Base-by-base conservation (phyloP, 2,329 filamentous ascomycete genomes). In the Paecilomyces sp. region DNA sequence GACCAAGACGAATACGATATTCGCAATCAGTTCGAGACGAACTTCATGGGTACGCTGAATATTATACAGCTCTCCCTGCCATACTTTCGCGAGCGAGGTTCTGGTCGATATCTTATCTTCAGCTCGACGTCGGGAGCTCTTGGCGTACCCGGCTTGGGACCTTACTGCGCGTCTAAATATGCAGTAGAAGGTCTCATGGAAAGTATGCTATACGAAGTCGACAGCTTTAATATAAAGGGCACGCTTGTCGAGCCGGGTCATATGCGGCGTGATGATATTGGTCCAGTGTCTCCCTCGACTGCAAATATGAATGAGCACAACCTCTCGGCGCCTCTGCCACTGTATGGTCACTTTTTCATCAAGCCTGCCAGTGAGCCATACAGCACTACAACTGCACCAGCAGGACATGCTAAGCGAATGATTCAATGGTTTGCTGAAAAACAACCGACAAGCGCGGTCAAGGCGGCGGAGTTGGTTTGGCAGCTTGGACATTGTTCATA, bases 151-250 rank as follows among this genome's bases (percentile, higher is more conserved):
- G 94, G 94, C 0, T 77, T 97, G 5, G 93, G 93, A 0, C 93
- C 93, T 0, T 97, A 96, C 71, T 97, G 93, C 74, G 94, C 94
- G 1, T 96, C 92, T 15, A 99, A 97, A 74, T 97, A 97, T 75
- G 94, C 94, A 0, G 91, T 96, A 3, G 94, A 99, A 72, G 94
- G 93, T 0, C 80, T 99, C 58, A 92, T 97, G 66, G 94, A 99
- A 75, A 92, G 91, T 15, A 93, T 99, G 90, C 83, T 97, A 15
- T 97, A 97, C 75, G 94, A 99, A 73, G 88, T 96, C 41, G 92
- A 97, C 64, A 79, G 81, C 0, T 97, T 96, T 76, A 93, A 94
- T 71, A 89, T 97, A 74, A 96, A 95, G 75, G 91, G 91, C 0
- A 97, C 93, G 1, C 83, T 99, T 5, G 92, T 97, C 0, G 91